phyloP scores from a whole-genome alignment of 2,329 filamentous ascomycete genomes.

The Sporothrix phasma region DNA sequence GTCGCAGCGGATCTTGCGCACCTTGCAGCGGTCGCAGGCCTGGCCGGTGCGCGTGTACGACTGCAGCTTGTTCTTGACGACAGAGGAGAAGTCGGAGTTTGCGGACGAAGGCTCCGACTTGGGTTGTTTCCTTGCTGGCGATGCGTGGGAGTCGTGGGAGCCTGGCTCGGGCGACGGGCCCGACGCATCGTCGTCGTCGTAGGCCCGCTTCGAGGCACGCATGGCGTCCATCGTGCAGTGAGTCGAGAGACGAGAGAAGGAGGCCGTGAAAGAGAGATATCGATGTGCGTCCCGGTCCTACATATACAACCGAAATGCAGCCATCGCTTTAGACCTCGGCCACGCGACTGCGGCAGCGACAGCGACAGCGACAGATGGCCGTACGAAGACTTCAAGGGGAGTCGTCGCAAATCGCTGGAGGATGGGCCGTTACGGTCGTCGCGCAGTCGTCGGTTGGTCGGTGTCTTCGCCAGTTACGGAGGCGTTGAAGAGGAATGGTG shows the following conservation, averaged over 20 bases:
- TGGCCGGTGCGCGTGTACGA: slow-evolving; percentile 61
- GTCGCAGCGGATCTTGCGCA: slow-evolving; percentile 83
- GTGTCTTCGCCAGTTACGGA: background rate
- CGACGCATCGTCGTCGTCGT: background rate
- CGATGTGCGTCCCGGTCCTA: background rate
- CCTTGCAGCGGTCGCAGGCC: slow-evolving; percentile 83
- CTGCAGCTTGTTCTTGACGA: slow-evolving; percentile 46
- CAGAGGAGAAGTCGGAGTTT: slow-evolving; percentile 39
- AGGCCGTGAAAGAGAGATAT: background rate
- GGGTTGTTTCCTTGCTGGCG: background rate
- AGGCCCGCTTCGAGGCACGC: slow-evolving; percentile 10
- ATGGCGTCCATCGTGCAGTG: slow-evolving; percentile 1
- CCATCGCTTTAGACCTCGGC: background rate
- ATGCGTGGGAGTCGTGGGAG: background rate
- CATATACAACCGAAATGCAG: background rate
- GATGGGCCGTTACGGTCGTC: background rate
- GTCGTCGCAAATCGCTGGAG: no score
- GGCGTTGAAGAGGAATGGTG: background rate
- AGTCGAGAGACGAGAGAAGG: background rate
- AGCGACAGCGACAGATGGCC: background rate
- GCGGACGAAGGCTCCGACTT: background rate
- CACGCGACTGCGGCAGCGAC: background rate
- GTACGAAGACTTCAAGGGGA: no score
- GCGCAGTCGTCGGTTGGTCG: background rate
- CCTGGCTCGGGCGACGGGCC: background rate